A percentile compares a stretch with the other conserved stretches of the same genome.
Conservation (phyloP, 345 rosid species). For the Syzygium jambos region DNA sequence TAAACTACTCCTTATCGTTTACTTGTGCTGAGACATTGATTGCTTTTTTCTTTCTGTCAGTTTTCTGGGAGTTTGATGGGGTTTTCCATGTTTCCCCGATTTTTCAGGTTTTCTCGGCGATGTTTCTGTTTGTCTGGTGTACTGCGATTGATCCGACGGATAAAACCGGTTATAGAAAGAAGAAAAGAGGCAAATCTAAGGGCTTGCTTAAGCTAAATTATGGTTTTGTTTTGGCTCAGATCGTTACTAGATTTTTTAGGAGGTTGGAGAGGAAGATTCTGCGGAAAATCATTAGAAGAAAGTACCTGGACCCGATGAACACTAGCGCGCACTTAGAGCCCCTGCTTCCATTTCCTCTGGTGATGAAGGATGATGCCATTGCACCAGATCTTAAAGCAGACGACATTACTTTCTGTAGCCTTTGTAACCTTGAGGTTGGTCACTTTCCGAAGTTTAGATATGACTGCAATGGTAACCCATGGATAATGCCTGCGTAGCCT, state of each 20-base stretch:
- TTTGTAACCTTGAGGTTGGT: constrained; percentile 79
- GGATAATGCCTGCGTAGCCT: not conserved
- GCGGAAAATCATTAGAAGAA: constrained; percentile 62
- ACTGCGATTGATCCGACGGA: constrained; percentile 92
- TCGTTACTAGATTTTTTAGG: constrained; percentile 63
- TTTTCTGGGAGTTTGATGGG: not conserved
- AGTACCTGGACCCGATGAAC: constrained; percentile 76
- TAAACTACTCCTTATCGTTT: constrained; percentile 11
- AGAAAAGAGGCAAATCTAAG: constrained; percentile 42
- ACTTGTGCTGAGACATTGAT: not conserved
- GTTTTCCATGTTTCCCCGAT: not conserved
- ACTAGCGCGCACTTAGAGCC: constrained; percentile 60
- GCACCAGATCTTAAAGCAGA: constrained; percentile 64
- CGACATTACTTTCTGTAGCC: constrained; percentile 74
- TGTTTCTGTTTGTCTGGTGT: constrained; percentile 71
- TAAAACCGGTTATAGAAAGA: constrained; percentile 62
- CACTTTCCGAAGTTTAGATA: not conserved
- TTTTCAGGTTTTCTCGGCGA: constrained; percentile 69
- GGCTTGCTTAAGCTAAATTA: constrained; percentile 53
- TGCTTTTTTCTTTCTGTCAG: not conserved
- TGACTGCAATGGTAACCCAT: not conserved
- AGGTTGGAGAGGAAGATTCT: constrained; percentile 85
- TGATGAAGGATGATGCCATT: constrained; percentile 66
- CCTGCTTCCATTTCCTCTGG: constrained; percentile 79
- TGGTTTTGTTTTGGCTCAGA: constrained; percentile 69